Base-by-base conservation (phyloP, 441 rosid species). In the Erodium moschatum region DNA sequence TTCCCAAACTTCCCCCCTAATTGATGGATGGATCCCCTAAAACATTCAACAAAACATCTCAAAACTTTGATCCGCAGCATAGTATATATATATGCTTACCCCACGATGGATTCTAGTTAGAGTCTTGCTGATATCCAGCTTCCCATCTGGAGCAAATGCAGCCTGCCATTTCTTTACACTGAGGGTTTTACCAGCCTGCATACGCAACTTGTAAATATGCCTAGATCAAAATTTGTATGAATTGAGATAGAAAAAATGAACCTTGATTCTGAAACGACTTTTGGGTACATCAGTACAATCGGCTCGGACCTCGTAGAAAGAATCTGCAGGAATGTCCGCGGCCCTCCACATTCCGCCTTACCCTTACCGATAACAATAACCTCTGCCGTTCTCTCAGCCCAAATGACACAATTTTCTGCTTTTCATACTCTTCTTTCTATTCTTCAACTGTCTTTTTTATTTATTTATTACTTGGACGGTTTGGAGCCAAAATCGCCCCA, bases 1-100 rank as follows among this genome's bases (percentile, higher is more conserved):
- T 72, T 94, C 98, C 98, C 98, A 94, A 8, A 94, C 98, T 85
- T 94, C 97, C 76, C 96, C 98, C 87, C 97, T 89, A 75, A 94
- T 94, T 19, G 89, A 77, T 66, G 98, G 98, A 85, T 94, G 97
- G 69, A 91, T 82, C 63, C 97, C 97, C 98, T 91, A 64, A 66
- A 0, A 24, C 2, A 2, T n/a, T n/a, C n/a, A n/a, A n/a, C n/a
- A 48, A 48, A 48, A 48, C n/a, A 5, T 48, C n/a, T 48, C 4
- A 2, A 2, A 24, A 24, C 0, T 6, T 60, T 6, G 2, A 19
- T 60, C 19, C 19, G 19, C 11, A 6, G 3, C 3, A 60, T 19
- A 50, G 19, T 50, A n/a, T 5, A 48, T 12, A 24, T 24, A 24
- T 24, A 24, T 15, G 71, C 84, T 82, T 85, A 89, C 98, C 83